Evolutionary conservation across 495 filamentous ascomycete genomes (phyloP).

Genomic region (Lepraria neglecta): DNA sequence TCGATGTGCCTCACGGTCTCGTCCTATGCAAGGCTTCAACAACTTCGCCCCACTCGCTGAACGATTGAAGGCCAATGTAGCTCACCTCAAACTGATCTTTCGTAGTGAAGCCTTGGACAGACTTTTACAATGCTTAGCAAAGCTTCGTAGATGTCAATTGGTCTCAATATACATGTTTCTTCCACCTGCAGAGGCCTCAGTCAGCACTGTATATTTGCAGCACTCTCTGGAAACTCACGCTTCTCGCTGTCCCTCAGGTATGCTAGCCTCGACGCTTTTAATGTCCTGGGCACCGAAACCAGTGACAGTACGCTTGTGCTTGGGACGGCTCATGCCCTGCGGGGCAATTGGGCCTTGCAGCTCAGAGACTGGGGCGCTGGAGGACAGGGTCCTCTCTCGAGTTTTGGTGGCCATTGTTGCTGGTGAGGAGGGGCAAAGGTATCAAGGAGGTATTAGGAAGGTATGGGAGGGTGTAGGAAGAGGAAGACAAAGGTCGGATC

Average conservation of each 20-base stretch:
- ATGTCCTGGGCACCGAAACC: slow-evolving; percentile 87
- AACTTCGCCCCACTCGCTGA: neutral
- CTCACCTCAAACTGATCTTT: slow-evolving; percentile 66
- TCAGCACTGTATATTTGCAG: slow-evolving; percentile 9
- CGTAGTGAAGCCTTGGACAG: slow-evolving; percentile 61
- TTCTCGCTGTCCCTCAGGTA: slow-evolving; percentile 82
- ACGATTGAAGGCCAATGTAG: neutral
- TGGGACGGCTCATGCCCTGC: slow-evolving; percentile 61
- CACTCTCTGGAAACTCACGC: slow-evolving; percentile 47
- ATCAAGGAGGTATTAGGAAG: slow-evolving; percentile 9
- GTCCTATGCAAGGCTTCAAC: slow-evolving; percentile 41
- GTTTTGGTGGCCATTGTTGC: slow-evolving; percentile 30
- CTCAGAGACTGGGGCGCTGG: slow-evolving; percentile 72
- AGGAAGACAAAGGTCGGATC: slow-evolving; percentile 17
- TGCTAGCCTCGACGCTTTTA: slow-evolving; percentile 82
- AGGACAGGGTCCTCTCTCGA: slow-evolving; percentile 67
- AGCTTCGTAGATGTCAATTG: slow-evolving; percentile 6
- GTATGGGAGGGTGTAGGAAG: neutral
- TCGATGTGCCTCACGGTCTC: slow-evolving; percentile 92
- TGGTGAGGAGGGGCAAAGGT: slow-evolving; percentile 17
- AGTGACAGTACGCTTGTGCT: slow-evolving; percentile 91
- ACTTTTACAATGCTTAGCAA: slow-evolving; percentile 37
- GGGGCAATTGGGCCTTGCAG: slow-evolving; percentile 76
- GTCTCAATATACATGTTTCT: slow-evolving; percentile 55
- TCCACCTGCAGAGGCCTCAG: slow-evolving; percentile 53